A percentile compares a stretch with the other conserved stretches of the same genome.
These are phyloP conservation scores for Phytopythium cucurbitacearum DNA, from an alignment of 352 stramenopile species.

Conservation along the genomic window DNA sequence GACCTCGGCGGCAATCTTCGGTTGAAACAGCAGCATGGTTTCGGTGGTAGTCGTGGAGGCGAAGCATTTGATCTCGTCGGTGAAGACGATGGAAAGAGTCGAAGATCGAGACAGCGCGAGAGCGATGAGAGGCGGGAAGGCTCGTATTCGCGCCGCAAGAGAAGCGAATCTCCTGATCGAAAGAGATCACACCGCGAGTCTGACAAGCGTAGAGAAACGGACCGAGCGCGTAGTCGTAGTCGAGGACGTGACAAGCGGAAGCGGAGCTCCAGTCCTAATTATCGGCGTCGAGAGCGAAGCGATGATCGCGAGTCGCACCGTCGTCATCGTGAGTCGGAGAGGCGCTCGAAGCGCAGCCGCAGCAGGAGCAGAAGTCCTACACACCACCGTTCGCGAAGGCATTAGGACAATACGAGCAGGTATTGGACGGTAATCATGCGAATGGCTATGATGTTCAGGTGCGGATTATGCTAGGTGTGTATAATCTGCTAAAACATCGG, in stretches of 20 bases:
- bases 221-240: slow-evolving; percentile 7
- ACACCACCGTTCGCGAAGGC: slow-evolving; percentile 3
- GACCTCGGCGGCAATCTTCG: slow-evolving; percentile 32
- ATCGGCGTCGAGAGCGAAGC: slow-evolving; percentile 2
- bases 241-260: background rate
- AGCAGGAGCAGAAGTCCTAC: slow-evolving; percentile 1
- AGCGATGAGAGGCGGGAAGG: background rate
- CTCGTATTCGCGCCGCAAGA: background rate
- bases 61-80: slow-evolving; percentile 45
- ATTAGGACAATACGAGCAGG: background rate
- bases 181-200: slow-evolving; percentile 6
- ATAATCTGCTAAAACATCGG: too few species aligned
- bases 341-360: slow-evolving; percentile 7
- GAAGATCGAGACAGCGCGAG: background rate
- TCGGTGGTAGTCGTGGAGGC: background rate
- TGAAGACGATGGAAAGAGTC: slow-evolving; percentile 21
- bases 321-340: slow-evolving; percentile 4
- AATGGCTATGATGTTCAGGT: background rate
- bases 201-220: background rate
- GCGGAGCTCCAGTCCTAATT: slow-evolving; percentile 1
- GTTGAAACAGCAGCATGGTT: slow-evolving; percentile 32
- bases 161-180: background rate
- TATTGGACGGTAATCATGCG: background rate
- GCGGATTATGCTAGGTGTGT: background rate
- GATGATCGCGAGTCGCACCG: slow-evolving; percentile 11